Evolutionary conservation across 148 eudicot species (phyloP).

Genomic region (Talinum fruticosum): DNA sequence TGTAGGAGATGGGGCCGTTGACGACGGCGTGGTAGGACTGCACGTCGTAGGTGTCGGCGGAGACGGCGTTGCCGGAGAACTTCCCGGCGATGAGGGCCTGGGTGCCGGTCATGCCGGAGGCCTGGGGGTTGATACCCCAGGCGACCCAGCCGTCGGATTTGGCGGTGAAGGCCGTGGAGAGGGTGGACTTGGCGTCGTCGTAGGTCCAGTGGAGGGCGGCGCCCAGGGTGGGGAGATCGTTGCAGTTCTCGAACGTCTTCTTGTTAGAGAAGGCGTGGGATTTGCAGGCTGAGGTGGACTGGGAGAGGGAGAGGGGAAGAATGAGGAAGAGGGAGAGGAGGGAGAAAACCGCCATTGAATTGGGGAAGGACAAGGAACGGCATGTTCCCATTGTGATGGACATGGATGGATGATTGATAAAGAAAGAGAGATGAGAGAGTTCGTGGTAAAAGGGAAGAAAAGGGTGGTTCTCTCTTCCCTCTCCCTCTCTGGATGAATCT

Average conservation of each 20-base stretch:
- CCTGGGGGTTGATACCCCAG: constrained; percentile 44
- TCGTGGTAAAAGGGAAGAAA: neutral
- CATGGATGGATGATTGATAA: neutral
- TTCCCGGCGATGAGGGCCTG: constrained; percentile 45
- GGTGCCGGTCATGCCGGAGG: constrained; percentile 42
- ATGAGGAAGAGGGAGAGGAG: neutral
- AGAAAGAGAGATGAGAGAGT: neutral
- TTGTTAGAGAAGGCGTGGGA: constrained; percentile 31
- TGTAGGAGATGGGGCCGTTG: constrained; percentile 17
- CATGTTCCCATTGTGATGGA: neutral
- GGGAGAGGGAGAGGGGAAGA: neutral
- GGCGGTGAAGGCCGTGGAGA: constrained; percentile 38
- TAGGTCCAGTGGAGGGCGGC: constrained; percentile 43
- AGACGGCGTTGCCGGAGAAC: constrained; percentile 13
- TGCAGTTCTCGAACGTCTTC: constrained; percentile 30
- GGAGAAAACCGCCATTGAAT: neutral
- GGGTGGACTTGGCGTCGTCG: constrained; percentile 25
- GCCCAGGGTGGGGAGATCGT: constrained; percentile 34
- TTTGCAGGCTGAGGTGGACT: constrained; percentile 20
- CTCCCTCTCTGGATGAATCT: neutral
- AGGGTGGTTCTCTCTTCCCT: neutral
- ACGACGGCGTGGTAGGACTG: constrained; percentile 1
- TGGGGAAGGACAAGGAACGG: neutral
- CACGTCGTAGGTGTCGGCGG: constrained; percentile 24
- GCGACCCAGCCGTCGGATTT: constrained; percentile 39